Evolutionary conservation across 2,329 filamentous ascomycete genomes (phyloP), one percentile per base, ranked within the genome.

Genomic region (Trichocomaceae sp.): DNA sequence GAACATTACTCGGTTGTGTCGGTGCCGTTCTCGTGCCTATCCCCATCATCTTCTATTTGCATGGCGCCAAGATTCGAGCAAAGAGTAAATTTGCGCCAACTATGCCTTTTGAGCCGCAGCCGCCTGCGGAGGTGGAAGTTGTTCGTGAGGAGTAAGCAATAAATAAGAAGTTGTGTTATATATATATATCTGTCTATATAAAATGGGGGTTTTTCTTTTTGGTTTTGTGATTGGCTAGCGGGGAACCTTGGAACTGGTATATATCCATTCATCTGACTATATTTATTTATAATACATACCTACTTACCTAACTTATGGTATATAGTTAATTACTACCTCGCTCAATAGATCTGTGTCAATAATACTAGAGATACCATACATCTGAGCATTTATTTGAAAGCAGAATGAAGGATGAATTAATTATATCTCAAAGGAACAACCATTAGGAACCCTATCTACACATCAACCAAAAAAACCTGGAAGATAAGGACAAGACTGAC

Each of bases 21-120:
- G 63, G 70, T 2, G 59, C 62, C 3, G 50, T 66, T n/a, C 58
- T 71, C 19, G 64, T 72, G 23, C 72, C 72, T 5, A 72, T 74
- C 45, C 71, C 72, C 0, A 52, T 74, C 12, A 55, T 60, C 5
- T 73, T 74, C 57, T 71, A 66, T 46, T 60, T 71, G 47, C 72
- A 62, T 39, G 63, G 65, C 54, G 45, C 60, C 55, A 58, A 60
- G 20, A 56, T 72, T 12, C 65, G 69, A 13, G 62, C 60, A 15
- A 69, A 60, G 59, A 72, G 68, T 57, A 69, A 65, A 45, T 72
- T 71, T 52, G 66, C 66, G 12, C 67, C 63, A 15, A 61, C 63
- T 37, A 66, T 64, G 45, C 23, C 59, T 19, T 49, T 54, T 17
- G 55, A 41, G 26, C 26, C 44, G 15, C 35, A 33, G 26, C 26